Base-by-base conservation (phyloP, 2,329 filamentous ascomycete genomes). In the Colletotrichum echinochloae region DNA sequence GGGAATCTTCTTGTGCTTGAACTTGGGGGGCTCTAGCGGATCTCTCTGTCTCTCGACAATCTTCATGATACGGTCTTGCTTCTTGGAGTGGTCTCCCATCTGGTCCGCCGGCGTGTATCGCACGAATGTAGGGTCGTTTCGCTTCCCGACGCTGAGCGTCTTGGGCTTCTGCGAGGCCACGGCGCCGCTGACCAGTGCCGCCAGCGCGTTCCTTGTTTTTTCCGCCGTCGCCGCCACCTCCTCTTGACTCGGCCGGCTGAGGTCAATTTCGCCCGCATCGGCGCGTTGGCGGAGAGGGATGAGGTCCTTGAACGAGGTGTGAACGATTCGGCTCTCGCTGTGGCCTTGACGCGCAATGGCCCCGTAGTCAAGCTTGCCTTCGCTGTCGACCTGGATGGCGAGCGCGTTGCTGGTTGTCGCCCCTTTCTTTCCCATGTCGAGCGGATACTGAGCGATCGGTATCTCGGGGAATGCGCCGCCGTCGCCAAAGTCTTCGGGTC, bases 1-100 rank as follows among this genome's bases (percentile, higher is more conserved):
- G 12, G 95, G 95, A 68, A 99, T 97, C 83, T 98, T 97, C 86
- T 98, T 98, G 84, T 98, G 94, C 82, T 98, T 98, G 84, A 98
- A 98, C 78, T 98, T 98, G 2, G 96, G 95, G 1, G 96, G 96
- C 78, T 98, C 95, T 92, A 98, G 93, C 0, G 96, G 96, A 81
- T 99, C 96, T 75, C 92, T 88, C 80, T 98, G 95, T 66, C 94
- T 88, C 80, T 98, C 94, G 46, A 98, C 94, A 81, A 99, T 98
- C 85, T 98, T 98, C 89, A 99, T 97, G 74, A 99, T 97, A 18
- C 96, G 91, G 77, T 98, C 95, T 76, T 94, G 94, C 83, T 97
- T 97, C 81, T 91, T 92, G 48, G 89, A 90, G 79, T 94, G 86
- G 77, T 89, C 94, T 16, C 96, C 96, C 94, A 99, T 98, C 83